Evolutionary conservation across 768 basidiomycete species (phyloP).

Genomic region (Piloderma croceum): DNA sequence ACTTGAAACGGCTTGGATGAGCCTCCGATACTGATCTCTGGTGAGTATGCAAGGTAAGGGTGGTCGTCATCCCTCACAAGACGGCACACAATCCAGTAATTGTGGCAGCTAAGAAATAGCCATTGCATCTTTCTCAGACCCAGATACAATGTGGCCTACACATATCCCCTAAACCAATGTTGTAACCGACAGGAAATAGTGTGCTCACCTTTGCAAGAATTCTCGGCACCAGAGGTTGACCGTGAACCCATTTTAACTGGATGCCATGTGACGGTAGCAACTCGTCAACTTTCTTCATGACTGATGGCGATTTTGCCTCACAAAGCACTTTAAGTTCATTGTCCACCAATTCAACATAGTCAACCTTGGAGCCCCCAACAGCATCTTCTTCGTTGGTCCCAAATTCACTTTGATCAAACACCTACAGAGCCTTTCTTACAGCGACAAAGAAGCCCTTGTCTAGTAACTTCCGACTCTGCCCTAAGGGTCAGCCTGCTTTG

Average conservation of each 20-base stretch:
- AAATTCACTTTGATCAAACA: too few species aligned
- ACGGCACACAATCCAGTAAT: slow-evolving; percentile 19
- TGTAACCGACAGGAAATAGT: slow-evolving; percentile 9
- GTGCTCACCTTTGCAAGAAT: slow-evolving; percentile 9
- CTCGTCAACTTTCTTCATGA: slow-evolving; percentile 10
- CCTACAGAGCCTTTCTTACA: too few species aligned
- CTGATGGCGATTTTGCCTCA: slow-evolving; percentile 18
- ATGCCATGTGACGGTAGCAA: slow-evolving; percentile 8
- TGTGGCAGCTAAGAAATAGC: slow-evolving; percentile 17
- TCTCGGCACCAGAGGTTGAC: slow-evolving; percentile 8
- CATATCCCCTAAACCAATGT: slow-evolving; percentile 9
- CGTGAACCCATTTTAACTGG: slow-evolving; percentile 9
- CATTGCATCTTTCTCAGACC: slow-evolving; percentile 15
- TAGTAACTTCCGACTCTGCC: too few species aligned
- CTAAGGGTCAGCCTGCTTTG: too few species aligned
- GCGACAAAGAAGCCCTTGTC: too few species aligned
- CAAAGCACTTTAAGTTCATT: slow-evolving; percentile 6
- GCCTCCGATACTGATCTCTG: slow-evolving; percentile 14
- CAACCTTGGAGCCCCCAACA: slow-evolving; percentile 14
- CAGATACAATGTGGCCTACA: too few species aligned
- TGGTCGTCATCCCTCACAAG: slow-evolving; percentile 17
- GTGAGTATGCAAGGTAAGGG: slow-evolving; percentile 18
- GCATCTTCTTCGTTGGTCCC: too few species aligned
- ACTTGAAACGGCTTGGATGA: slow-evolving; percentile 17
- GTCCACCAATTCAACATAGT: slow-evolving; percentile 11